A percentile compares a stretch with the other conserved stretches of the same genome.
Conservation (phyloP, 1,139 yeast genomes). For the Yamadazyma siamensis region DNA sequence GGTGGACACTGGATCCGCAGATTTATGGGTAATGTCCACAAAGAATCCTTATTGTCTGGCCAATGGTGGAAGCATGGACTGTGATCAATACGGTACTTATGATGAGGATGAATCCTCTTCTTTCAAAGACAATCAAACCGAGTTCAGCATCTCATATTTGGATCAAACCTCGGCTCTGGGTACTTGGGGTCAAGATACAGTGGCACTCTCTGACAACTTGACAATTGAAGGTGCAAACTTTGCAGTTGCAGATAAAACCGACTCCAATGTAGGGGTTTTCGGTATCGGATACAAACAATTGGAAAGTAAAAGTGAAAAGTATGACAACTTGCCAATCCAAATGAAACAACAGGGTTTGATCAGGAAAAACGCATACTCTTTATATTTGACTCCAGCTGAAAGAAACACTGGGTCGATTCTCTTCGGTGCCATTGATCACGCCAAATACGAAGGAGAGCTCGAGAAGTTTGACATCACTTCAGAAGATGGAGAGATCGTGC, state of each 20-base stretch:
- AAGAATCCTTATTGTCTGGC: slow-evolving; percentile 20
- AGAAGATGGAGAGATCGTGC: slow-evolving; percentile 15
- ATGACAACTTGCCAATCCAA: slow-evolving; percentile 40
- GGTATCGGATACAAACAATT: slow-evolving; percentile 49
- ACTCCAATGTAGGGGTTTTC: slow-evolving; percentile 54
- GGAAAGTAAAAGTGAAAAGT: slow-evolving; percentile 12
- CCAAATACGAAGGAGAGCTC: slow-evolving; percentile 48
- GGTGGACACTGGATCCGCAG: slow-evolving; percentile 69
- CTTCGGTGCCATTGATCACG: slow-evolving; percentile 58
- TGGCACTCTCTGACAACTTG: slow-evolving; percentile 22
- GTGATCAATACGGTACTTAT: slow-evolving; percentile 49
- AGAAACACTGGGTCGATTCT: slow-evolving; percentile 45
- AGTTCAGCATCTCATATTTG: slow-evolving; percentile 27
- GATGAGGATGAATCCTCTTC: slow-evolving; percentile 43
- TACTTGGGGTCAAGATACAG: slow-evolving; percentile 57
- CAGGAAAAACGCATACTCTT: slow-evolving; percentile 47
- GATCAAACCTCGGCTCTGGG: slow-evolving; percentile 34
- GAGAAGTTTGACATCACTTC: slow-evolving; percentile 18
- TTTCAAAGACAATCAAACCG: slow-evolving; percentile 43
- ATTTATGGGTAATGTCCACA: slow-evolving; percentile 51
- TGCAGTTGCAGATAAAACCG: slow-evolving; percentile 55
- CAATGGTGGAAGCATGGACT: slow-evolving; percentile 20
- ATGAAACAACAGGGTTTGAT: slow-evolving; percentile 51
- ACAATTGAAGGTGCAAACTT: slow-evolving; percentile 41
- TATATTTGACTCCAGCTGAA: slow-evolving; percentile 45